These are phyloP conservation scores for Emydomyces testavorans DNA, from an alignment of 2,329 filamentous ascomycete genomes.

Conservation along the genomic window DNA sequence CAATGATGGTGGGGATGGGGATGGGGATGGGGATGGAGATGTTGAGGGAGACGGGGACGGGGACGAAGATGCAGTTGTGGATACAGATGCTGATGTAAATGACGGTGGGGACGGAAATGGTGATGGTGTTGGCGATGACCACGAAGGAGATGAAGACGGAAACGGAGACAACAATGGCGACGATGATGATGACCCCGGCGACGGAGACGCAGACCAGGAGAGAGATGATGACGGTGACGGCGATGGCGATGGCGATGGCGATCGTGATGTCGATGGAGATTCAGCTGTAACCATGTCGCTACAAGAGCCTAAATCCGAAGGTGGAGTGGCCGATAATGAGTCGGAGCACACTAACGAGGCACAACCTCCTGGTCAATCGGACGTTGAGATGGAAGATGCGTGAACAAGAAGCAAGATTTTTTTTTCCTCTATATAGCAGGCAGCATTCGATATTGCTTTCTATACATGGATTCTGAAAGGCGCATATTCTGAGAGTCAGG, in stretches of 20 bases:
- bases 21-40: not conserved
- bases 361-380: not conserved
- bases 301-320: conserved; percentile 13
- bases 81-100: not conserved
- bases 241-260: not conserved
- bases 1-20: conserved; percentile 10
- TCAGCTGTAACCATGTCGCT: conserved; percentile 10
- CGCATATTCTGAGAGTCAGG: no score
- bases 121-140: not conserved
- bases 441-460: no score
- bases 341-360: not conserved
- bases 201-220: not conserved
- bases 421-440: no score
- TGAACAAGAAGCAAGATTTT: not conserved
- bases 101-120: not conserved
- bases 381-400: conserved; percentile 8
- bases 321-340: not conserved
- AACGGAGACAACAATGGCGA: not conserved
- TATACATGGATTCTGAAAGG: no score
- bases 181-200: not conserved
- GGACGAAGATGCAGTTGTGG: not conserved
- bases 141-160: not conserved
- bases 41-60: not conserved
- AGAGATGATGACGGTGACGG: not conserved
- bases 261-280: conserved; percentile 12